Conservation (phyloP, 2,329 filamentous ascomycete genomes). For the Fusarium bulbicola region DNA sequence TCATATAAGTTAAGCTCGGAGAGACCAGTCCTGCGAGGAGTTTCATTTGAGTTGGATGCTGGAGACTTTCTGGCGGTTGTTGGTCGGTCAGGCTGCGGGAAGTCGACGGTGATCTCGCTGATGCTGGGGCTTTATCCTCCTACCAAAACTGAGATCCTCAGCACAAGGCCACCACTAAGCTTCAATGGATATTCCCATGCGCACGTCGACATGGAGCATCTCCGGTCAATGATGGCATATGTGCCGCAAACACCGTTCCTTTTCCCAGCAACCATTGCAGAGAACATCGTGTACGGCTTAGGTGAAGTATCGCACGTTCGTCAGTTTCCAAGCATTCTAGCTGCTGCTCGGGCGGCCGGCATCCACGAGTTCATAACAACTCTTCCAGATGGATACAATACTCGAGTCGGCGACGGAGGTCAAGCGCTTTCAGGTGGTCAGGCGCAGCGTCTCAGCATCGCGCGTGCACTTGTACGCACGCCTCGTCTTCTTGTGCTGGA, state of each 20-base stretch:
- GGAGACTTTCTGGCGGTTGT: conserved; percentile 81
- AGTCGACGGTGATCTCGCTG: conserved; percentile 82
- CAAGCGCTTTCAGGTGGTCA: conserved; percentile 81
- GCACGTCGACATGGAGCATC: conserved; percentile 65
- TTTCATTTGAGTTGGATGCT: conserved; percentile 72
- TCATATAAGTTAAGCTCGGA: conserved; percentile 70
- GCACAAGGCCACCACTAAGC: conserved; percentile 54
- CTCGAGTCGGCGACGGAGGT: conserved; percentile 79
- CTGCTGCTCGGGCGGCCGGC: conserved; percentile 66
- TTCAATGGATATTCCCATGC: conserved; percentile 67
- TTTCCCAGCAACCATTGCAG: conserved; percentile 79
- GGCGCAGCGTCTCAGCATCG: conserved; percentile 82
- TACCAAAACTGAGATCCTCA: not conserved
- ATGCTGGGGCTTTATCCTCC: conserved; percentile 76
- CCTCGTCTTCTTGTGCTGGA: conserved; percentile 83
- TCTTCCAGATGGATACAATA: conserved; percentile 69
- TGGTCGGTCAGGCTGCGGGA: conserved; percentile 87
- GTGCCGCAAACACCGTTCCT: conserved; percentile 78
- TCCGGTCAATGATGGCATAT: conserved; percentile 71
- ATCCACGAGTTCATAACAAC: conserved; percentile 81
- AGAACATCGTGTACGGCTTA: conserved; percentile 87
- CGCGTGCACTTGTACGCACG: conserved; percentile 76
- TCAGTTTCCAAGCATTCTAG: conserved; percentile 54
- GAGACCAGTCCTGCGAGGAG: conserved; percentile 64
- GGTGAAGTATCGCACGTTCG: conserved; percentile 61